These are phyloP conservation scores for Geotrichum australiense DNA, from an alignment of 1,139 yeast species.

Conservation along the genomic window DNA sequence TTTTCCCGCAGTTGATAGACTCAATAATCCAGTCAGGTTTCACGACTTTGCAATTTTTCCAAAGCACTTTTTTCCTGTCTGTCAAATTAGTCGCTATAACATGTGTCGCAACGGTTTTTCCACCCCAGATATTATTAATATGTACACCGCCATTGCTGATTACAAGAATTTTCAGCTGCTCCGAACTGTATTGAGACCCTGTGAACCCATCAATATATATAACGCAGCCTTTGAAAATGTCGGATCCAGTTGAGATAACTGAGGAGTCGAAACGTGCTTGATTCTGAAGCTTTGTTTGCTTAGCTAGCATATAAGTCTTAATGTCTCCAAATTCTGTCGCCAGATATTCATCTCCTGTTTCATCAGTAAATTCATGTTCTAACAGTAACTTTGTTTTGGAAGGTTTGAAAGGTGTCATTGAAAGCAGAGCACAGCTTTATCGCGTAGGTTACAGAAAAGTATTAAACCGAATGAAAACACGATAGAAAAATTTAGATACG, in stretches of 20 bases:
- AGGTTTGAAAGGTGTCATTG: too few relatives aligned
- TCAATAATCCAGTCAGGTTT: constrained; percentile 78
- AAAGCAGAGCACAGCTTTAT: too few relatives aligned
- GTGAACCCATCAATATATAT: constrained; percentile 86
- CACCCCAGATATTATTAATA: constrained; percentile 42
- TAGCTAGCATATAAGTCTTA: constrained; percentile 59
- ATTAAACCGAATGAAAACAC: too few relatives aligned
- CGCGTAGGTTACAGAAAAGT: too few relatives aligned
- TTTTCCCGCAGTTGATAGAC: constrained; percentile 42
- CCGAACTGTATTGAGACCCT: constrained; percentile 51
- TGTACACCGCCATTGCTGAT: constrained; percentile 65
- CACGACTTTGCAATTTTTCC: constrained; percentile 64
- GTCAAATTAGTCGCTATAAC: constrained; percentile 75
- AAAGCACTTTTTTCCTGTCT: constrained; percentile 63
- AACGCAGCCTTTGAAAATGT: constrained; percentile 54
- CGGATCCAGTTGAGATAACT: constrained; percentile 24
- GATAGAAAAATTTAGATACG: too few relatives aligned
- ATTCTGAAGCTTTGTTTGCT: constrained; percentile 58
- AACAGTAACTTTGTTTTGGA: constrained; percentile 20
- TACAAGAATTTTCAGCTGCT: constrained; percentile 63
- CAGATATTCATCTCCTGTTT: constrained; percentile 32
- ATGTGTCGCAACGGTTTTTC: constrained; percentile 74
- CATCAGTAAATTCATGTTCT: constrained; percentile 23
- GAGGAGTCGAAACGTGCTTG: constrained; percentile 45
- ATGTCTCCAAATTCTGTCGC: constrained; percentile 63